Conservation (phyloP, 352 stramenopile species). For the Globisporangium solare region DNA sequence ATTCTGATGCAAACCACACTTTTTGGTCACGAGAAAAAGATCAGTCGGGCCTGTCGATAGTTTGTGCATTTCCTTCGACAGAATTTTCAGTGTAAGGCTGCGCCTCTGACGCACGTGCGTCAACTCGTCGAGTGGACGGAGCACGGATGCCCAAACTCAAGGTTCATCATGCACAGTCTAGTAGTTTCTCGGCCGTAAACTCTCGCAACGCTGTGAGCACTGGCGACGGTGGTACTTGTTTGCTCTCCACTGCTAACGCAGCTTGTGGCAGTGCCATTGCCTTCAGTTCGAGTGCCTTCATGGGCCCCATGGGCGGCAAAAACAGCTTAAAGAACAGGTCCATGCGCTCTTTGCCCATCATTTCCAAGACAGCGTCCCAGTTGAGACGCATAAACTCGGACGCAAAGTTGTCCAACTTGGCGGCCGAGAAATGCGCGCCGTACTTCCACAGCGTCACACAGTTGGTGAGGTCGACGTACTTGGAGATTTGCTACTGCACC, state of each 20-base stretch:
- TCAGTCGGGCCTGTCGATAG: background rate
- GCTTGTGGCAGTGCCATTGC: background rate
- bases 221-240: background rate
- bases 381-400: constrained; percentile 65
- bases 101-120: background rate
- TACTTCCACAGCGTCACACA: constrained; percentile 56
- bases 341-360: constrained; percentile 50
- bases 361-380: constrained; percentile 68
- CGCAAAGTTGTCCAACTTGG: constrained; percentile 39
- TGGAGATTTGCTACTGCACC: constrained; percentile 42
- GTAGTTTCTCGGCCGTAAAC: constrained; percentile 12
- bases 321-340: constrained; percentile 66
- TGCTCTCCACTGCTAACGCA: background rate
- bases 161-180: too few species aligned
- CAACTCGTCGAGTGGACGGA: too few species aligned
- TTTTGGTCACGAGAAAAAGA: background rate
- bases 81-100: background rate
- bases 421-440: constrained; percentile 41
- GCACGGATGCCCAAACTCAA: too few species aligned
- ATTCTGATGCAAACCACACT: too few species aligned
- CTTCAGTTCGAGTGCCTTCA: constrained; percentile 11
- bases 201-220: constrained; percentile 8
- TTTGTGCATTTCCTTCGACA: background rate
- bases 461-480: constrained; percentile 56
- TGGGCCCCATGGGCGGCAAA: constrained; percentile 24